Evolutionary conservation across 2,329 filamentous ascomycete species (phyloP).

Genomic region (Aspergillus brasiliensis): DNA sequence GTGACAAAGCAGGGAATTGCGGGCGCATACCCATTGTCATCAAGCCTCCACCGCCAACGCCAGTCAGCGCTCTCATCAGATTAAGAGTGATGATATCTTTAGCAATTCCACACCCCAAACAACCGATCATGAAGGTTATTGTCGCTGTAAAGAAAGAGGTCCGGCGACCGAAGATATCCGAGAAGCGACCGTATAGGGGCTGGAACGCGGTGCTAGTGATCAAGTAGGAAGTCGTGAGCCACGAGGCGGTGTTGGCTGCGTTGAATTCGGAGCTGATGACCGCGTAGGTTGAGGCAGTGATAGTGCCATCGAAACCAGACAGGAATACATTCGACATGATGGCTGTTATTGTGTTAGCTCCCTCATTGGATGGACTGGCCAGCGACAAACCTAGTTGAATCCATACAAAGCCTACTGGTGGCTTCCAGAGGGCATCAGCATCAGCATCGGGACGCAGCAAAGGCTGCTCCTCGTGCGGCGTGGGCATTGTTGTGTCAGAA

Average conservation of each 20-base stretch:
- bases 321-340: constrained; percentile 68
- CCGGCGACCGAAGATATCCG: constrained; percentile 66
- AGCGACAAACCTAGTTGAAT: constrained; percentile 54
- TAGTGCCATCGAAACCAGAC: constrained; percentile 54
- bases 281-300: constrained; percentile 49
- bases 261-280: constrained; percentile 52
- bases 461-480: constrained; percentile 27
- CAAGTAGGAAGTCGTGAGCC: constrained; percentile 64
- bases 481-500: background rate
- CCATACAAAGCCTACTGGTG: constrained; percentile 57
- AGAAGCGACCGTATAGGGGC: constrained; percentile 71
- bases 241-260: constrained; percentile 48
- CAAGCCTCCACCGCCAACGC: constrained; percentile 71
- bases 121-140: constrained; percentile 65
- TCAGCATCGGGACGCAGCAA: constrained; percentile 20
- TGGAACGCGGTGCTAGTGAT: constrained; percentile 69
- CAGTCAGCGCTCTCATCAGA: constrained; percentile 68
- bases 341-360: constrained; percentile 33
- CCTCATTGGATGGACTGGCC: background rate
- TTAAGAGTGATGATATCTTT: constrained; percentile 70
- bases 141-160: constrained; percentile 65
- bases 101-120: constrained; percentile 69
- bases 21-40: constrained; percentile 58
- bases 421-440: constrained; percentile 44
- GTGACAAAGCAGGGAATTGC: background rate